A percentile compares a stretch with the other conserved stretches of the same genome.
Conservation (phyloP, 2,329 filamentous ascomycete species). For the Rhinocladiella similis region DNA sequence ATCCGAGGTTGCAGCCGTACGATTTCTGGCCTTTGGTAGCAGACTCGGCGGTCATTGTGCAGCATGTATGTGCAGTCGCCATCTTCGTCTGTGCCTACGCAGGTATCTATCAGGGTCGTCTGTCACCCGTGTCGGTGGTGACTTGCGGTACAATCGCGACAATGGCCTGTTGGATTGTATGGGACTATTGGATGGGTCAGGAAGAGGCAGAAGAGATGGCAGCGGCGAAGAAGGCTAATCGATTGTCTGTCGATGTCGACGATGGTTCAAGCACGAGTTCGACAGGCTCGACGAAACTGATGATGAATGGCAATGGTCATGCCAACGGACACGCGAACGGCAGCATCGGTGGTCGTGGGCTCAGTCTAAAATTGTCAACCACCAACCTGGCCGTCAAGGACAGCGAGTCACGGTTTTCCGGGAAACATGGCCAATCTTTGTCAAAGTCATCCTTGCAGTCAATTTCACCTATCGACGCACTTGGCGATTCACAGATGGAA, state of each 20-base stretch:
- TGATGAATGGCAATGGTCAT: constrained; percentile 32
- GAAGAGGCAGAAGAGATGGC: constrained; percentile 50
- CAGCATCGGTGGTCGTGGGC: constrained; percentile 38
- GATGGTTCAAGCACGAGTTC: constrained; percentile 45
- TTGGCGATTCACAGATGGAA: constrained; percentile 24
- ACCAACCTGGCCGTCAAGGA: constrained; percentile 36
- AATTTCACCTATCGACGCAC: constrained; percentile 33
- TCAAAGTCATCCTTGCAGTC: constrained; percentile 60
- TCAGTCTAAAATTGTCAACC: constrained; percentile 44
- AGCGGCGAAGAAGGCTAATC: constrained; percentile 32
- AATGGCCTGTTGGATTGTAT: constrained; percentile 82
- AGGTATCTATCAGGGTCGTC: constrained; percentile 79
- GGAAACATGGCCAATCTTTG: constrained; percentile 52
- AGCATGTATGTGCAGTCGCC: constrained; percentile 91
- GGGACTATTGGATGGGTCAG: constrained; percentile 85
- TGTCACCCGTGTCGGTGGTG: constrained; percentile 88
- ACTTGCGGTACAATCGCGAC: constrained; percentile 81
- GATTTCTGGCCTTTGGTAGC: constrained; percentile 97
- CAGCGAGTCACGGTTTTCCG: constrained; percentile 23
- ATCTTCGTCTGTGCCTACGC: constrained; percentile 95
- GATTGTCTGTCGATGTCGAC: constrained; percentile 18
- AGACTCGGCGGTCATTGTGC: constrained; percentile 93
- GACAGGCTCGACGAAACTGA: constrained; percentile 35
- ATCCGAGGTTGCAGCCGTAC: constrained; percentile 89
- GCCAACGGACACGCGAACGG: constrained; percentile 31